Conservation (phyloP, 2,329 filamentous ascomycete species). For the Fusarium lyarnte region DNA sequence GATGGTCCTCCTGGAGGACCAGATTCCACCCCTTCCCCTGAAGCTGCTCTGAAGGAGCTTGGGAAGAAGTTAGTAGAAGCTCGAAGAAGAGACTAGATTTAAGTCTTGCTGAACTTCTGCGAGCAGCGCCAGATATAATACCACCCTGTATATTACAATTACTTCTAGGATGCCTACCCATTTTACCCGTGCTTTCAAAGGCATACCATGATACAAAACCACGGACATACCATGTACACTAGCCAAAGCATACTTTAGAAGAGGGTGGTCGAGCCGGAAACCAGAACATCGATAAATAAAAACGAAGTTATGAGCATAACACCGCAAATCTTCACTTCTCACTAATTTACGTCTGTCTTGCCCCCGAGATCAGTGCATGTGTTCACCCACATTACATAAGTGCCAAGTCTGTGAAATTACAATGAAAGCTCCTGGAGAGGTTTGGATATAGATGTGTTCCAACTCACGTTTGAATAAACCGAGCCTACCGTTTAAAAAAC, state of each 20-base stretch:
- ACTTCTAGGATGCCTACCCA: conserved; percentile 1
- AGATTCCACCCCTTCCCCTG: not conserved
- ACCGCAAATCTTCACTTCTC: not conserved
- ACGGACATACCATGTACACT: conserved; percentile 24
- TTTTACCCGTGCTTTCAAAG: not conserved
- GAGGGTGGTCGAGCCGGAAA: not conserved
- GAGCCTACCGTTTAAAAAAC: not conserved
- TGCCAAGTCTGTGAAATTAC: not conserved
- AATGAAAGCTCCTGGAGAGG: not conserved
- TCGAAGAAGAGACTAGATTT: not conserved
- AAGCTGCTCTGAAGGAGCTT: not conserved
- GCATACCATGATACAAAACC: not conserved
- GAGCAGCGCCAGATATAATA: not conserved
- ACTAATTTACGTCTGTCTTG: not conserved
- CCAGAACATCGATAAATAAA: not conserved
- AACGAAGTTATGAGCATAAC: not conserved
- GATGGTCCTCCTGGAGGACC: not conserved
- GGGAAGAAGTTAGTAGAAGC: not conserved
- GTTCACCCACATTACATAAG: not conserved
- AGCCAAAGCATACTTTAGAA: conserved; percentile 5
- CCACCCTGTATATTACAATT: conserved; percentile 19
- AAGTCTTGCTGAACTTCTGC: not conserved
- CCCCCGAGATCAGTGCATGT: not conserved
- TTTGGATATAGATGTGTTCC: not conserved
- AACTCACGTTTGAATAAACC: conserved; percentile 3